Evolutionary conservation across 2,329 filamentous ascomycete genomes (phyloP).

Genomic region (Microcyclosporella mali): DNA sequence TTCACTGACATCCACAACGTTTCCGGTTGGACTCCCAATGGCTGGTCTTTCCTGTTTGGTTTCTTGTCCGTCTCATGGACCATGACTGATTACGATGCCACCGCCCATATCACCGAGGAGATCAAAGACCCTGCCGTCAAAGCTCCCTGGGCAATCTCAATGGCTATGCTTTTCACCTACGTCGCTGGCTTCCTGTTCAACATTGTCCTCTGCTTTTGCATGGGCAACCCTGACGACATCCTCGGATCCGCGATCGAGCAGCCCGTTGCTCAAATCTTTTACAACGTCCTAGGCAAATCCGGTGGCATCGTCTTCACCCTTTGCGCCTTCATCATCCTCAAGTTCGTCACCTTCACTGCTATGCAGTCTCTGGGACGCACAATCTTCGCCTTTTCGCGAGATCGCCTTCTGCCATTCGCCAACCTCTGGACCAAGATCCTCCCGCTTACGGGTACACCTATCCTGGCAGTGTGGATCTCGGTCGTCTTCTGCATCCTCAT

Average conservation of each 20-base stretch:
- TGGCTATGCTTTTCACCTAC: conserved; percentile 53
- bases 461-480: conserved; percentile 52
- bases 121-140: conserved; percentile 47
- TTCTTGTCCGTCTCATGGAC: conserved; percentile 56
- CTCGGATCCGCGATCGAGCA: conserved; percentile 44
- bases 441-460: conserved; percentile 45
- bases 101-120: conserved; percentile 48
- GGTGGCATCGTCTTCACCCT: conserved; percentile 52
- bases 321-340: conserved; percentile 48
- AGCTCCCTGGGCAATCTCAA: conserved; percentile 51
- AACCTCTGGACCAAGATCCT: conserved; percentile 47
- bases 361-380: conserved; percentile 50
- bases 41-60: conserved; percentile 55
- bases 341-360: conserved; percentile 54
- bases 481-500: conserved; percentile 51
- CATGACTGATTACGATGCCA: conserved; percentile 52
- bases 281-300: conserved; percentile 51
- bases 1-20: conserved; percentile 49
- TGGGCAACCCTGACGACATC: conserved; percentile 47
- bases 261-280: conserved; percentile 53
- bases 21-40: conserved; percentile 50
- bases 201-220: conserved; percentile 53
- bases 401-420: conserved; percentile 45
- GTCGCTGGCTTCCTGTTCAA: conserved; percentile 52
- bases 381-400: conserved; percentile 52